Conservation (phyloP, 805 yeast species). For the Candida insectorum region DNA sequence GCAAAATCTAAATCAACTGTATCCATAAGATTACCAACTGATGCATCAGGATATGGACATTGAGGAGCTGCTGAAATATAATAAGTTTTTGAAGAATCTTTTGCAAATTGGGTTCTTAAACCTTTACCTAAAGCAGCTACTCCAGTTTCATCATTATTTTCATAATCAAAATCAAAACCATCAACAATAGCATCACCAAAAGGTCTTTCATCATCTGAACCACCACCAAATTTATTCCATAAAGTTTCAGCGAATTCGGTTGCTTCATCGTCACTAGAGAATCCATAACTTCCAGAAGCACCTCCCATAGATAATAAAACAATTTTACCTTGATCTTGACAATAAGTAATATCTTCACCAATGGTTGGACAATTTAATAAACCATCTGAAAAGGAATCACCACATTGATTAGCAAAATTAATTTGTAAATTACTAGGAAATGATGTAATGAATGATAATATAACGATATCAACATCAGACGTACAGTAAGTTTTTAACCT, state of each 20-base stretch:
- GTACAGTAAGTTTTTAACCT: slow-evolving; percentile 55
- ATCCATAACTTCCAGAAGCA: slow-evolving; percentile 39
- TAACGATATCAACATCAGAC: slow-evolving; percentile 65
- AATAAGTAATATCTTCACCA: slow-evolving; percentile 64
- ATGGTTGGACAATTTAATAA: slow-evolving; percentile 36
- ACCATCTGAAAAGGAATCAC: slow-evolving; percentile 38
- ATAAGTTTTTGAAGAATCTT: slow-evolving; percentile 26
- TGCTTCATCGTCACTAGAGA: slow-evolving; percentile 45
- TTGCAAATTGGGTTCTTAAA: slow-evolving; percentile 18
- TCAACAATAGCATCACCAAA: slow-evolving; percentile 77
- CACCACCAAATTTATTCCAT: slow-evolving; percentile 40
- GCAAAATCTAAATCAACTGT: slow-evolving; percentile 29
- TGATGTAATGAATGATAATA: slow-evolving; percentile 64
- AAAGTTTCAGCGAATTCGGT: slow-evolving; percentile 46
- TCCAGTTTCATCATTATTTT: slow-evolving; percentile 59
- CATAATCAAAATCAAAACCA: slow-evolving; percentile 80
- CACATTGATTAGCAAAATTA: slow-evolving; percentile 50
- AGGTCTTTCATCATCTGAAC: slow-evolving; percentile 37
- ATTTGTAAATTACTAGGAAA: slow-evolving; percentile 46
- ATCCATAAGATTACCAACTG: slow-evolving; percentile 28
- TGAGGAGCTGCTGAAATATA: slow-evolving; percentile 38
- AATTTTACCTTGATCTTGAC: slow-evolving; percentile 78
- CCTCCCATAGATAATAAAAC: slow-evolving; percentile 72
- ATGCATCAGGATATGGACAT: slow-evolving; percentile 37
- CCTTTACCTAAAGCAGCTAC: slow-evolving; percentile 51